phyloP scores from a whole-genome alignment of 148 eudicot species.

The Persicaria maculosa region DNA sequence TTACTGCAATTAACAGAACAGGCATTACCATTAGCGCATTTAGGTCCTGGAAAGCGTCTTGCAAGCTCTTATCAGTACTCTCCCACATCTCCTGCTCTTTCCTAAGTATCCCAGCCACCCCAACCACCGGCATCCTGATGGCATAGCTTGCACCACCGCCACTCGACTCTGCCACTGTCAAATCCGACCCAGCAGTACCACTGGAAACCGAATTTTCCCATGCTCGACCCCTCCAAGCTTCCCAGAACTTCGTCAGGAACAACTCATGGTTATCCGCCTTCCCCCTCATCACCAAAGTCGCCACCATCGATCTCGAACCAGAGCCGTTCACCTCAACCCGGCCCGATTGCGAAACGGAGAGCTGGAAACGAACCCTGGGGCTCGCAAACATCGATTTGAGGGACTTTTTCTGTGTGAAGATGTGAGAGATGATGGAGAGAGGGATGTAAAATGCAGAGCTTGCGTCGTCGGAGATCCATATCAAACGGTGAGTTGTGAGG shows the following conservation, averaged over 20 bases:
- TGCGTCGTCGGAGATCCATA: slow-evolving; percentile 38
- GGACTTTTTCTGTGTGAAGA: slow-evolving; percentile 56
- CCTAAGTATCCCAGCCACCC: slow-evolving; percentile 86
- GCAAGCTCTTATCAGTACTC: slow-evolving; percentile 93
- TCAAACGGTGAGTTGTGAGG: slow-evolving; percentile 76
- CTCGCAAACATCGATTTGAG: slow-evolving; percentile 62
- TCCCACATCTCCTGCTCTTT: slow-evolving; percentile 99
- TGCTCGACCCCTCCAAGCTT: slow-evolving; percentile 61
- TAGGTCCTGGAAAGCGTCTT: slow-evolving; percentile 94
- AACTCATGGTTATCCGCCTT: slow-evolving; percentile 57
- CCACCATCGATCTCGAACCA: slow-evolving; percentile 24
- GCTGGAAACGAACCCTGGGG: slow-evolving; percentile 57
- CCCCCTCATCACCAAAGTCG: slow-evolving; percentile 67
- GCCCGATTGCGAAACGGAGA: slow-evolving; percentile 37
- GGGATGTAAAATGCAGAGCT: slow-evolving; percentile 33
- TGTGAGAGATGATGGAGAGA: slow-evolving; percentile 47
- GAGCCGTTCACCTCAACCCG: slow-evolving; percentile 22
- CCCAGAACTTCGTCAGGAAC: slow-evolving; percentile 58
- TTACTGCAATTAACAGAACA: not conserved
- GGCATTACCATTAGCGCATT: slow-evolving; percentile 81
- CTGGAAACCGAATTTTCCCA: slow-evolving; percentile 45
- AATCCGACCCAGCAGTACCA: slow-evolving; percentile 19
- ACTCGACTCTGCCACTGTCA: slow-evolving; percentile 13
- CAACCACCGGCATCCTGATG: slow-evolving; percentile 70
- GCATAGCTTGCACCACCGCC: slow-evolving; percentile 23